These are phyloP conservation scores for Hericium rajendrae DNA, from an alignment of 768 basidiomycete species.

Conservation along the genomic window DNA sequence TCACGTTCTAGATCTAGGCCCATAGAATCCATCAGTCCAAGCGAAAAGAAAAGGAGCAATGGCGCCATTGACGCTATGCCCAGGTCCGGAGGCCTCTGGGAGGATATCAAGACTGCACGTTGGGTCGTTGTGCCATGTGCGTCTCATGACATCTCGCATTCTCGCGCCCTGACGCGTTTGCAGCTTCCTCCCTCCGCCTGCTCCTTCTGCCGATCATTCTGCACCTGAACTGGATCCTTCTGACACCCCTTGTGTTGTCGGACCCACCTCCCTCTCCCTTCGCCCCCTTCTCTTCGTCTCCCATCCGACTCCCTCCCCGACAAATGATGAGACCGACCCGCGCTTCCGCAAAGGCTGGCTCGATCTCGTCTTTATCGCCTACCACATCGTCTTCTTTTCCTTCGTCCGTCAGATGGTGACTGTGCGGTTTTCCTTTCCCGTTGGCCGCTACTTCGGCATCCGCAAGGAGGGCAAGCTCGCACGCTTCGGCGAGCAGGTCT, in stretches of 20 bases:
- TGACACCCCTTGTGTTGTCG: slow-evolving; percentile 37
- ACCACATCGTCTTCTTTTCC: slow-evolving; percentile 83
- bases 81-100: slow-evolving; percentile 32
- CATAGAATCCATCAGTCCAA: not conserved
- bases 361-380: slow-evolving; percentile 73
- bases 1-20: not conserved
- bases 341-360: slow-evolving; percentile 64
- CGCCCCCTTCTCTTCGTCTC: slow-evolving; percentile 63
- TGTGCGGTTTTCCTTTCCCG: slow-evolving; percentile 50
- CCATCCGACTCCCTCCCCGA: slow-evolving; percentile 42
- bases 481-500: slow-evolving; percentile 87
- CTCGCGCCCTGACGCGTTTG: not conserved
- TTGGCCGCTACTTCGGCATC: slow-evolving; percentile 67
- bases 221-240: slow-evolving; percentile 55
- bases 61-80: slow-evolving; percentile 9
- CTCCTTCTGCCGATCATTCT: slow-evolving; percentile 51
- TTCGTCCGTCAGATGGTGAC: slow-evolving; percentile 74
- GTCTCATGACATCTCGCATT: slow-evolving; percentile 8
- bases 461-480: slow-evolving; percentile 56
- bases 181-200: slow-evolving; percentile 60
- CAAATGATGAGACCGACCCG: slow-evolving; percentile 34
- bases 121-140: slow-evolving; percentile 74
- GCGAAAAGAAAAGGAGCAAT: not conserved
- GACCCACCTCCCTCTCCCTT: slow-evolving; percentile 62
- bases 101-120: slow-evolving; percentile 39